Percentiles rank a stretch among this genome's conserved stretches.
Evolutionary conservation across 352 stramenopile genomes (phyloP).

Genomic region (Globisporangium apiculatum): DNA sequence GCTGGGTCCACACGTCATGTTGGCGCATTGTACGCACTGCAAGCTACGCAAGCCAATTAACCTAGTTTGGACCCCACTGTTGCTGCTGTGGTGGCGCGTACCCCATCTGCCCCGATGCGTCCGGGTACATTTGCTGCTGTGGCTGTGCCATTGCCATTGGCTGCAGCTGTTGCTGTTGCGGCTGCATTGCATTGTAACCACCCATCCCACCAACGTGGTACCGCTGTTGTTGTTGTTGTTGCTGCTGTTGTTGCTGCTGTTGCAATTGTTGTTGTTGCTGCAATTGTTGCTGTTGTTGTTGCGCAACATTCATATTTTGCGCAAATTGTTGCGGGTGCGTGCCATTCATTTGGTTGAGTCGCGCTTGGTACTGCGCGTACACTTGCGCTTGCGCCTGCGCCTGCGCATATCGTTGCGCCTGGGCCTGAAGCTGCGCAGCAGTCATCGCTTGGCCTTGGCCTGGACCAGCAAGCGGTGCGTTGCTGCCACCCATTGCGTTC

Average conservation of each 20-base stretch:
- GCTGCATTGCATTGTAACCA: background rate
- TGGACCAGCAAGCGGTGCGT: constrained; percentile 10
- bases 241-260: constrained; percentile 16
- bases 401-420: constrained; percentile 17
- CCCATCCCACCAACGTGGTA: no score
- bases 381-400: constrained; percentile 30
- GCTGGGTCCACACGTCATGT: no score
- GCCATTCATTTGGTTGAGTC: constrained; percentile 44
- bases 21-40: no score
- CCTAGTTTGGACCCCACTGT: background rate
- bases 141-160: constrained; percentile 17
- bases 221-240: constrained; percentile 3
- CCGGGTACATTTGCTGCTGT: constrained; percentile 17
- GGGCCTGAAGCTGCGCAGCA: constrained; percentile 20
- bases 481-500: constrained; percentile 18
- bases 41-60: background rate
- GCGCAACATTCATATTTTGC: constrained; percentile 14
- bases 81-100: background rate
- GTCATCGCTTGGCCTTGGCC: constrained; percentile 11
- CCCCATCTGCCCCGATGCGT: constrained; percentile 16
- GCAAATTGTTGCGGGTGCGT: constrained; percentile 18
- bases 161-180: constrained; percentile 5
- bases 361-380: constrained; percentile 57
- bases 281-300: constrained; percentile 20
- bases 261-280: constrained; percentile 6